phyloP scores from a whole-genome alignment of 225 moss, liverwort and hornwort species.

The Pleurozium schreberi region DNA sequence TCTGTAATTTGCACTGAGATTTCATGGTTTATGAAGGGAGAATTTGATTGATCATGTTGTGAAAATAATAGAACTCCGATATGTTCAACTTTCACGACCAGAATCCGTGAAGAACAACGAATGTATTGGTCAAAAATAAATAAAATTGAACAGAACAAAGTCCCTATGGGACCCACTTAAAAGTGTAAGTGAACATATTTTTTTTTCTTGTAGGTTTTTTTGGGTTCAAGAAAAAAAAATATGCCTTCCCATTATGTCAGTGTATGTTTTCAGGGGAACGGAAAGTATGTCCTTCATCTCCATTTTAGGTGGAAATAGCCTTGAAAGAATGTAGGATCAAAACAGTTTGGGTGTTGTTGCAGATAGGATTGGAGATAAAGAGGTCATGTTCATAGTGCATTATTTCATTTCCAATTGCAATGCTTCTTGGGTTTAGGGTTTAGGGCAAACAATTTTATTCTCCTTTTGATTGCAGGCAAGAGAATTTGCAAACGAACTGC shows the following conservation, averaged over 20 bases:
- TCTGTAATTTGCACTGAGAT: background rate
- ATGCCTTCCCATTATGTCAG: background rate
- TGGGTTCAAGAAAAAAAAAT: background rate
- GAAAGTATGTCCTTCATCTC: background rate
- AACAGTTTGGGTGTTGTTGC: background rate
- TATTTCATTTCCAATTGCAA: background rate
- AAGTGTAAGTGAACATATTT: background rate
- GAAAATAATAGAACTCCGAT: background rate
- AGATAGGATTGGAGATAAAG: background rate
- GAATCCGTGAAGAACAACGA: background rate
- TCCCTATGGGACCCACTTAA: background rate
- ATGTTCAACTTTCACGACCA: background rate
- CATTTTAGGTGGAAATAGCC: background rate
- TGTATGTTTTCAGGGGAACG: background rate
- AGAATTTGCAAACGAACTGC: slow-evolving; percentile 87
- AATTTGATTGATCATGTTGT: background rate
- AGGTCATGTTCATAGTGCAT: background rate
- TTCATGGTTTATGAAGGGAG: background rate
- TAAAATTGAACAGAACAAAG: background rate
- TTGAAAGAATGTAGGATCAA: background rate
- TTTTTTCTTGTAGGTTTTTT: background rate
- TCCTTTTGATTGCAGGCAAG: slow-evolving; percentile 49
- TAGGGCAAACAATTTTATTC: background rate
- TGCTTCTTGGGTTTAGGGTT: background rate
- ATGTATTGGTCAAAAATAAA: background rate